Evolutionary conservation across 139 green algal species (phyloP).

Genomic region (Raphidocelis subcapitata): DNA sequence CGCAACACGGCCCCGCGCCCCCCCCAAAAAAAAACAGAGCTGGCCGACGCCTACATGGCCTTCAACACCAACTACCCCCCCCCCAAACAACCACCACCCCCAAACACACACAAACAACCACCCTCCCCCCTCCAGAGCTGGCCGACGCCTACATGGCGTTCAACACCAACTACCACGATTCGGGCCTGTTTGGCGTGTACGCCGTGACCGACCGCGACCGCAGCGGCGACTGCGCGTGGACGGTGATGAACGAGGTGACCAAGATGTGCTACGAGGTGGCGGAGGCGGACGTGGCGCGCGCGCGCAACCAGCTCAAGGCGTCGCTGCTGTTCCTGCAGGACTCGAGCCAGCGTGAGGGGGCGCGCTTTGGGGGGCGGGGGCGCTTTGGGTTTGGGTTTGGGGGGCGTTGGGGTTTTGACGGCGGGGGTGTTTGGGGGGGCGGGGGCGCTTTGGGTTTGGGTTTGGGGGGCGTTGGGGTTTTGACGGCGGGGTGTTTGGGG

Average conservation of each 20-base stretch:
- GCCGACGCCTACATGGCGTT: slow-evolving; percentile 92
- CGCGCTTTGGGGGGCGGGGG: background rate
- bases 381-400: background rate
- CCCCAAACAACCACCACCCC: no score
- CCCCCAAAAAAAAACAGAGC: no score
- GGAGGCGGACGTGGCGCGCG: slow-evolving; percentile 85
- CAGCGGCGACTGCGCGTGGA: no score
- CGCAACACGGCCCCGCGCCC: no score
- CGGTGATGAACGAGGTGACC: slow-evolving; percentile 71
- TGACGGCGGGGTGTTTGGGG: no score
- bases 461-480: no score
- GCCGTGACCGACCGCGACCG: slow-evolving; percentile 62
- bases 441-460: no score
- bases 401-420: background rate
- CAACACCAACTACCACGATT: slow-evolving; percentile 98
- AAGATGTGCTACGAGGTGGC: slow-evolving; percentile 86
- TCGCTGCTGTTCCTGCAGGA: slow-evolving; percentile 69
- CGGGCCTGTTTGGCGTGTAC: slow-evolving; percentile 96
- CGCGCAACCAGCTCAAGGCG: slow-evolving; percentile 95
- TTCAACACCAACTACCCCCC: slow-evolving; percentile 99
- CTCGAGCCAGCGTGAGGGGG: slow-evolving; percentile 55
- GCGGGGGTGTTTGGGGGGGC: no score
- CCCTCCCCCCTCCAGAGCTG: no score
- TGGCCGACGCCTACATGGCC: slow-evolving; percentile 89
- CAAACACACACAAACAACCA: no score